Base-by-base conservation (phyloP, 2,329 filamentous ascomycete species). In the Fonsecaea pugnacius region DNA sequence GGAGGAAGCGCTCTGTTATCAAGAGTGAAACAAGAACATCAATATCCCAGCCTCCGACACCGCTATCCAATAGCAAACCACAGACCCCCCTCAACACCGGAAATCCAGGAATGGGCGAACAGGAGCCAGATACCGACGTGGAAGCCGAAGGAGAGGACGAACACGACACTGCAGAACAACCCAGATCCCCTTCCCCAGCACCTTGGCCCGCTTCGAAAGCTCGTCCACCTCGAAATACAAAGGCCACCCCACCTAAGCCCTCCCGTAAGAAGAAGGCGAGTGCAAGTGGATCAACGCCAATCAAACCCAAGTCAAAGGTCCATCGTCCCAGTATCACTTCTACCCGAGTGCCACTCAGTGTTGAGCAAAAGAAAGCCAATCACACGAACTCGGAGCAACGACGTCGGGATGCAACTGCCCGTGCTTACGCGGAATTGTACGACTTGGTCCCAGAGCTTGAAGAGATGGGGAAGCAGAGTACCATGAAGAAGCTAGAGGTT, bases 311-410 rank as follows among this genome's bases (percentile, higher is more conserved):
- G 55, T 24, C 51, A 33, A 69, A 68, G 54, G 21, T 56, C n/a
- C 33, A 33, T 7, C 52, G 54, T 33, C 62, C 64, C 46, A 40
- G 50, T 4, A 50, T 59, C 18, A 46, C 58, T 18, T 64, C 60
- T 24, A 60, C 57, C n/a, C 64, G 70, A 38, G 60, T 63, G 4
- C 69, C 70, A 35, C 65, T 71, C 14, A 69, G 63, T 12, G 32
- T 65, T 12, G 70, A 70, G 35, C 69, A 71, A 57, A 71, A 70
- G 40, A 70, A 70, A 43, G 67, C 67, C 24, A 71, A 71, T 53
- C 70, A 71, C 57, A 71, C 70, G 3, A 71, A 67, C 51, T 70
- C 69, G 7, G 70, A 71, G 40, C 70, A 71, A 64, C 60, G 70
- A 24, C 65, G 70, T 18, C 62, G 70, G n/a, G 70, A 71, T 57